Evolutionary conservation across 345 rosid genomes (phyloP), one percentile per base, ranked within the genome.

Genomic region (Arabis hirsuta): DNA sequence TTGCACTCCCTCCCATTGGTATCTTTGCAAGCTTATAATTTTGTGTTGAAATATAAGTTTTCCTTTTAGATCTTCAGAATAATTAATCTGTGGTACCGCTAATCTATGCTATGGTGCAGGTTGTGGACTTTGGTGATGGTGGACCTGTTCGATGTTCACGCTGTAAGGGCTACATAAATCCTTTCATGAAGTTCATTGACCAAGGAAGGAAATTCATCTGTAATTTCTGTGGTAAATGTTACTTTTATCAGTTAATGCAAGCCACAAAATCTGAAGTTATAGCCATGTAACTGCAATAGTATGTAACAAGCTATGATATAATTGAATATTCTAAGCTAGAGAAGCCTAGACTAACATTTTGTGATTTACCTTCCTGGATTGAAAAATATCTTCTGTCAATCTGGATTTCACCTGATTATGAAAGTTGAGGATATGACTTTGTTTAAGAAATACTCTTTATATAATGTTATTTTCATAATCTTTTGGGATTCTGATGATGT

Each of bases 81-180:
- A 53, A 61, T 11, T 38, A 32, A 36, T 72, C 9, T n/a, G 55
- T 65, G 34, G 55, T 59, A 32, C 52, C 53, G 9, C 46, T 46
- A 43, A 64, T 16, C 56, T 79, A 66, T 75, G 31, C 62, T 68
- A 38, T 72, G 67, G 55, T 63, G 56, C 67, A 93, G 97, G 83
- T 87, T 70, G 97, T 90, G 68, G 98, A 93, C 81, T 93, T 93
- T 66, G 98, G 98, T 58, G 97, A 93, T 75, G 69, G 82, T 71
- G 97, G 97, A 57, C 98, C 96, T 41, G 88, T 93, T 20, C 86
- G 97, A 72, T 93, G 97, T 85, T 86, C 96, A 73, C 90, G 90
- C 65, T 93, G 97, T 84, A 93, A 93, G 82, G 98, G 91, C 22
- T 93, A 93, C 80, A 84, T 89, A 79, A 93, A 93, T 79, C 98